Base-by-base conservation (phyloP, 2,329 filamentous ascomycete genomes). In the Sporothrix brunneoviolacea region DNA sequence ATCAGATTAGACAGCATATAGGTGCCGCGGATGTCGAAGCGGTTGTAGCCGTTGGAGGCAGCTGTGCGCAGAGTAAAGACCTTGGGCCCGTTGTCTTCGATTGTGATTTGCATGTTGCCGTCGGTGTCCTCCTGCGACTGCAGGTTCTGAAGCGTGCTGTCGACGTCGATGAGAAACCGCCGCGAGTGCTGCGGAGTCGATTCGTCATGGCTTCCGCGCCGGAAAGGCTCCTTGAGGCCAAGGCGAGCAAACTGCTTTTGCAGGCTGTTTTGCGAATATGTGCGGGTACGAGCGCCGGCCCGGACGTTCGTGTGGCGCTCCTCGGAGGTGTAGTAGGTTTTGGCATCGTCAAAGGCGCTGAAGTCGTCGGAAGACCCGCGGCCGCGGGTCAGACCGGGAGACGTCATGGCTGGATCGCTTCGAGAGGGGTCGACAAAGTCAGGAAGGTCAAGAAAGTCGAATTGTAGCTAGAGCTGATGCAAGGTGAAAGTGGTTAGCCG, bases 1-100 rank as follows among this genome's bases (percentile, higher is more conserved):
- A 97, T 76, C 40, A 97, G 80, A 65, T 97, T 98, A 55, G 91
- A 95, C 53, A 98, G 79, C 85, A 95, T 94, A 68, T 98, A 98
- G 28, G 89, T 97, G 61, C 93, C 93, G 57, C 91, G 86, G 55
- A 98, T 81, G 64, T 97, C 91, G 67, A 91, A 90, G 56, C 83
- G 83, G 62, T 91, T 91, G 71, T 87, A 82, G 37, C 91, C 91
- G 59, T 86, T 88, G 32, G 91, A 96, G 19, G 80, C 84, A 24
- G 87, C 86, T 3, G 91, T 96, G 57, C 89, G 86, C 33, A 97
- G 73, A 33, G 86, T 84, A 49, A 96, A 56, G 66, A 86, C 87
- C 77, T 97, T 98, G 44, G 93, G 91, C 0, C 93, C 93, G 57
- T 81, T 79, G 69, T 98, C 93, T 64, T 97, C 93, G 60, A 97